Conservation (phyloP, 2,329 filamentous ascomycete species). For the Arthrobotrys sinensis region DNA sequence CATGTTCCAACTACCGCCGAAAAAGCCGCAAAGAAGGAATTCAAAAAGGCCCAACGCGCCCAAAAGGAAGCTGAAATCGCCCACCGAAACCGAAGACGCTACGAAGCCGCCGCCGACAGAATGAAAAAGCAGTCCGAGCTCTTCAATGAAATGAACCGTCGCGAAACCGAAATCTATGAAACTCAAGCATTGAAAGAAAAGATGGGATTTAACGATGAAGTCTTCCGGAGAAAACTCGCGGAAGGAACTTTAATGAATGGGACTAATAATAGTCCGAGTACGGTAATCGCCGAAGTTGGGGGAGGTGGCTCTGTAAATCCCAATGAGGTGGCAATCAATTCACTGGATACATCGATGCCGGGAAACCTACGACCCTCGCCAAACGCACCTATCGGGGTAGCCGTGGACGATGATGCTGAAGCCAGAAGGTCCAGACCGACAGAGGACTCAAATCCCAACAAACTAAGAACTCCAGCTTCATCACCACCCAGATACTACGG, state of each 20-base stretch:
- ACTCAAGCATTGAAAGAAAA: background rate
- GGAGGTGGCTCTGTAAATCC: background rate
- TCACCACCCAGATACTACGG: background rate
- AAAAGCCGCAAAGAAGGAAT: slow-evolving; percentile 12
- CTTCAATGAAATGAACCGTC: slow-evolving; percentile 23
- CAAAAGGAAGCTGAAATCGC: slow-evolving; percentile 11
- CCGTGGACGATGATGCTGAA: background rate
- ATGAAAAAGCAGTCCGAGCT: slow-evolving; percentile 16
- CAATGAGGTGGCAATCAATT: background rate
- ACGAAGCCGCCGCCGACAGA: slow-evolving; percentile 2
- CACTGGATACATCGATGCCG: slow-evolving; percentile 2
- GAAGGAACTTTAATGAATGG: slow-evolving; percentile 25
- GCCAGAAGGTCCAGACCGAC: background rate
- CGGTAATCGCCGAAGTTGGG: background rate
- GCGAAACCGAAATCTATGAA: slow-evolving; percentile 16
- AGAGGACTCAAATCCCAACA: background rate
- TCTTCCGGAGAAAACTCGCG: slow-evolving; percentile 22
- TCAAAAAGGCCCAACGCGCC: slow-evolving; percentile 4
- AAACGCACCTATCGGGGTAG: background rate
- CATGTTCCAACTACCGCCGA: slow-evolving; percentile 29
- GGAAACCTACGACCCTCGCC: background rate
- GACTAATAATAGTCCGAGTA: background rate
- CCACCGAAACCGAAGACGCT: background rate
- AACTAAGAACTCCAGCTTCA: background rate
- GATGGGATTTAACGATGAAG: slow-evolving; percentile 23